Percentiles rank a stretch among this genome's conserved stretches.
Evolutionary conservation across 2,329 filamentous ascomycete genomes (phyloP).

Genomic region (Fusarium verticillioides): DNA sequence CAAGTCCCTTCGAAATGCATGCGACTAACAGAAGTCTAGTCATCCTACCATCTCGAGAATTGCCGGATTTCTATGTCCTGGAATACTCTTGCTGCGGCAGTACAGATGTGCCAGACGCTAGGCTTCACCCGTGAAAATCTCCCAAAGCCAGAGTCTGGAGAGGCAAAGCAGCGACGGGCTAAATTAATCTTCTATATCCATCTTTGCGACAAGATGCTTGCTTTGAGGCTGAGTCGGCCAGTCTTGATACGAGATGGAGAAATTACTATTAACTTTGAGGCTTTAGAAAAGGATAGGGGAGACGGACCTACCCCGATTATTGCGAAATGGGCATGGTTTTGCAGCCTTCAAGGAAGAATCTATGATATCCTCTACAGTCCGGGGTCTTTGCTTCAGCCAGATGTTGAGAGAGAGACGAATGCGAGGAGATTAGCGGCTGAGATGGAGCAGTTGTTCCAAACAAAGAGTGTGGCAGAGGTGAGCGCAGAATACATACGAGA

Average conservation of each 20-base stretch:
- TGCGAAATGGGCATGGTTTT: not conserved
- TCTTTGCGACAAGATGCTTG: slow-evolving; percentile 9
- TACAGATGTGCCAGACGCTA: slow-evolving; percentile 1
- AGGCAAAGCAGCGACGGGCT: not conserved
- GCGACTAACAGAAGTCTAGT: not conserved
- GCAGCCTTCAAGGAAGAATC: not conserved
- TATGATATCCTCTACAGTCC: slow-evolving; percentile 8
- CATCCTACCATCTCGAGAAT: not conserved
- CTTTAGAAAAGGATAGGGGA: not conserved
- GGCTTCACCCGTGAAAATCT: slow-evolving; percentile 2
- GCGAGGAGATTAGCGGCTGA: not conserved
- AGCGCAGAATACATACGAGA: no score
- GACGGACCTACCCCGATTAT: not conserved
- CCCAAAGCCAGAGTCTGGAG: not conserved
- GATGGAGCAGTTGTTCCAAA: not conserved
- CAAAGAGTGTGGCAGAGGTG: not conserved
- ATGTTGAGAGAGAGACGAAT: not conserved
- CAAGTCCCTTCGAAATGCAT: rapidly evolving
- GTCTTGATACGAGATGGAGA: not conserved
- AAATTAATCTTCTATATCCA: not conserved
- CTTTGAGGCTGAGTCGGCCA: not conserved
- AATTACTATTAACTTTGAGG: not conserved
- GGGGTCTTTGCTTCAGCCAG: not conserved
- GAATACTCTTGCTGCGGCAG: not conserved
- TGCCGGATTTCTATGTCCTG: slow-evolving; percentile 4